Conservation (phyloP, 805 yeast species). For the Wickerhamomyces mucosus region DNA sequence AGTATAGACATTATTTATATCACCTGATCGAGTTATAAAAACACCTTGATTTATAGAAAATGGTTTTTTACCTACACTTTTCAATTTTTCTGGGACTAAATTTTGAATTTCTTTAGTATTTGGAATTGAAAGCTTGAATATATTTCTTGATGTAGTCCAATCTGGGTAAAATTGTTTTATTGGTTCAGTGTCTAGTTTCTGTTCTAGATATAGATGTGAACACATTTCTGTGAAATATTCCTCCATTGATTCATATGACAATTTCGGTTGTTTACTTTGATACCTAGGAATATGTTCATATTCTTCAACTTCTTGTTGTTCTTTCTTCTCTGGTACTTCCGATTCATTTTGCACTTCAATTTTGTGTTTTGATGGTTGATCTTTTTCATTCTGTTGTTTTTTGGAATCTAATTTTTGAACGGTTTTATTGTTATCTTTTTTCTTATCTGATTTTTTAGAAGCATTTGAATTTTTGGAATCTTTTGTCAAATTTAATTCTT, state of each 20-base stretch:
- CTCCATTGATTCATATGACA: conserved; percentile 38
- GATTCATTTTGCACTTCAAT: neutral
- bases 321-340: conserved; percentile 1
- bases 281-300: conserved; percentile 19
- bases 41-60: conserved; percentile 51
- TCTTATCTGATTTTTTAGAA: neutral
- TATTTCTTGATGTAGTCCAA: conserved; percentile 39
- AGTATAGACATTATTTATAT: conserved; percentile 50
- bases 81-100: conserved; percentile 40
- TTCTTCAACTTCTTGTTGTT: conserved; percentile 9
- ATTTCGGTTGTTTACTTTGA: conserved; percentile 26
- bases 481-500: too few species aligned
- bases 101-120: conserved; percentile 39
- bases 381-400: neutral
- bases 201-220: conserved; percentile 55
- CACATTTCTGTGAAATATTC: conserved; percentile 51
- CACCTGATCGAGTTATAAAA: conserved; percentile 36
- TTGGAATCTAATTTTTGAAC: too few species aligned
- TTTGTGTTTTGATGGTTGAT: neutral
- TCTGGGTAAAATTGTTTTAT: conserved; percentile 39
- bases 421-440: neutral
- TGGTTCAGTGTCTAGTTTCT: conserved; percentile 37
- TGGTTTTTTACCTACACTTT: conserved; percentile 47
- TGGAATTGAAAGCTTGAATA: conserved; percentile 33
- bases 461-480: too few species aligned